Evolutionary conservation across 2,329 filamentous ascomycete species (phyloP).

Genomic region (Aureobasidium pullulans): DNA sequence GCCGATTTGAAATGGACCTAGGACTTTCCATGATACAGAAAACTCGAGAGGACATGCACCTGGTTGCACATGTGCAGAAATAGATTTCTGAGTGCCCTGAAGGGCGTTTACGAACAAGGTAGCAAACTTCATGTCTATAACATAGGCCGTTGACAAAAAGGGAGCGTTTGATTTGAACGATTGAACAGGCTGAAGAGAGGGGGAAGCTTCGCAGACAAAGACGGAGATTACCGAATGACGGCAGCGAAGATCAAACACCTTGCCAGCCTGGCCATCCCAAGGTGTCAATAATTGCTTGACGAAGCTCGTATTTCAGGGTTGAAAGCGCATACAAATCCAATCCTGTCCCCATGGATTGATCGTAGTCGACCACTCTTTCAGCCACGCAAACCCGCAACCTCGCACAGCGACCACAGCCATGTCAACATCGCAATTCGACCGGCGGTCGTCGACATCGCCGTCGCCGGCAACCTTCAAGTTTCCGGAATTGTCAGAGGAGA

Average conservation of each 20-base stretch:
- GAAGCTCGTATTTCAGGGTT: neutral
- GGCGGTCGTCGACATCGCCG: slow-evolving; percentile 16
- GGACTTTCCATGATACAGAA: slow-evolving; percentile 40
- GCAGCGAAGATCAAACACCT: slow-evolving; percentile 4
- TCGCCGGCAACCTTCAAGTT: slow-evolving; percentile 34
- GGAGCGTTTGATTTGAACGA: neutral
- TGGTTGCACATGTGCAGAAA: neutral
- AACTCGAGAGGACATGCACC: slow-evolving; percentile 22
- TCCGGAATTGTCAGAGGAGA: slow-evolving; percentile 37
- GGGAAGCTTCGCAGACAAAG: neutral
- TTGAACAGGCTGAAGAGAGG: neutral
- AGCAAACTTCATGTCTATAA: neutral
- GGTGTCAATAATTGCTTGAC: neutral
- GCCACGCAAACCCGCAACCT: neutral
- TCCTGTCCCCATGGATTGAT: slow-evolving; percentile 1
- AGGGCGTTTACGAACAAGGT: neutral
- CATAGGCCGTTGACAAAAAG: neutral
- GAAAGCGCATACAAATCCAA: neutral
- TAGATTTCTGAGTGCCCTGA: neutral
- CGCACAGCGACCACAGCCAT: neutral
- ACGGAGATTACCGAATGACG: slow-evolving; percentile 6
- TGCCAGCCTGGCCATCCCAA: neutral
- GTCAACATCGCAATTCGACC: slow-evolving; percentile 13
- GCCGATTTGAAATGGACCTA: slow-evolving; percentile 53
- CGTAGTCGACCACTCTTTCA: neutral